Conservation (phyloP, 192 early-diverging fungal genomes). For the Backusella circina region DNA sequence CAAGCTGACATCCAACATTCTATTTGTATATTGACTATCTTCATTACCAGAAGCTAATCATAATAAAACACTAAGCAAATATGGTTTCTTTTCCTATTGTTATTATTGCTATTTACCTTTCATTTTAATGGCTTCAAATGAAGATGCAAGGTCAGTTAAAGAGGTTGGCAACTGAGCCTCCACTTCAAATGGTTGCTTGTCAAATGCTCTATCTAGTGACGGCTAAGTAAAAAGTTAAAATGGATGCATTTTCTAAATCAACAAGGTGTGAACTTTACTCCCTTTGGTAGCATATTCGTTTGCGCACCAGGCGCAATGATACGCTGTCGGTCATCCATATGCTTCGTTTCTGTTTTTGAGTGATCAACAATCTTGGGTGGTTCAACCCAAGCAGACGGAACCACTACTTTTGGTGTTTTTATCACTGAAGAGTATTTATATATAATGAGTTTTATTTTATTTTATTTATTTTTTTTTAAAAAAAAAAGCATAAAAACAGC, state of each 20-base stretch:
- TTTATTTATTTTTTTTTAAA: no score
- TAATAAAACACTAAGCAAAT: background rate
- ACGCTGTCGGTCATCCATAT: constrained; percentile 13
- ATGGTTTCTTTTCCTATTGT: background rate
- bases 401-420: background rate
- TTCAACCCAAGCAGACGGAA: constrained; percentile 29
- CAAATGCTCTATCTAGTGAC: background rate
- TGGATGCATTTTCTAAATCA: background rate
- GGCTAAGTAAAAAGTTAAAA: background rate
- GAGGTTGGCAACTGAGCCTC: constrained; percentile 51
- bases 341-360: constrained; percentile 3
- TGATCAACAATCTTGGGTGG: constrained; percentile 35
- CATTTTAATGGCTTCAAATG: constrained; percentile 51
- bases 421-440: background rate
- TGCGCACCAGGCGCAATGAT: constrained; percentile 6
- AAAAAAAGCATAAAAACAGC: no score
- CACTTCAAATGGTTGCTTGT: background rate
- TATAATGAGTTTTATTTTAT: no score
- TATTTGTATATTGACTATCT: constrained; percentile 43
- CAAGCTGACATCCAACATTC: constrained; percentile 86
- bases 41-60: constrained; percentile 39
- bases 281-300: background rate
- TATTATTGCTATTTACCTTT: constrained; percentile 28
- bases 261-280: background rate
- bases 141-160: constrained; percentile 50